A percentile compares a stretch with the other conserved stretches of the same genome.
Conservation (phyloP, 371 early-diverging fungal genomes). For the Massospora cicadina region DNA sequence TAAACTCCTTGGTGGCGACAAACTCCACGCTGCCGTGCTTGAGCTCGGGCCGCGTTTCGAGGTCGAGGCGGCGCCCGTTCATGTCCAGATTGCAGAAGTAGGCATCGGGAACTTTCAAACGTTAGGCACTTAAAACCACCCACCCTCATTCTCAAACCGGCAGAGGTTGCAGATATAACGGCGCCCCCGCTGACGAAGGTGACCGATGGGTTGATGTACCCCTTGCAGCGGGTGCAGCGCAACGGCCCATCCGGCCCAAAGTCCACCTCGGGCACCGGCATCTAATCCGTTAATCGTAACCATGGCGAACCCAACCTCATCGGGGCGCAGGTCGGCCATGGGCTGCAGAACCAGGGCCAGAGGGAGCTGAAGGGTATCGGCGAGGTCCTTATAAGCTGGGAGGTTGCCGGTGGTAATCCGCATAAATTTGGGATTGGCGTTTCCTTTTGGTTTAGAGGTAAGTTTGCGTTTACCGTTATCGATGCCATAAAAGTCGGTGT, state of each 20-base stretch:
- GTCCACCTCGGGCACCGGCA: conserved; percentile 67
- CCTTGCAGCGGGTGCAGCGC: conserved; percentile 82
- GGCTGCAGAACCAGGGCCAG: conserved; percentile 85
- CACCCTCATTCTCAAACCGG: conserved; percentile 60
- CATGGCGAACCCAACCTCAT: conserved; percentile 29
- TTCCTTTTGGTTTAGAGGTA: conserved; percentile 28
- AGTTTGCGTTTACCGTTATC: conserved; percentile 50
- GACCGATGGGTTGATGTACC: conserved; percentile 84
- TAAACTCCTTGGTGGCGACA: conserved; percentile 60
- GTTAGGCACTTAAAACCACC: background rate
- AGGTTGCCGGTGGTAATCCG: conserved; percentile 69
- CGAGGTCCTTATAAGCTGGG: conserved; percentile 60
- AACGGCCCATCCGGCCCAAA: conserved; percentile 82
- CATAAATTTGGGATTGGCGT: conserved; percentile 83
- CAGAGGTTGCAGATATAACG: conserved; percentile 88
- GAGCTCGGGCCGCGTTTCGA: conserved; percentile 76
- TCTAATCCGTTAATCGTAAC: conserved; percentile 17
- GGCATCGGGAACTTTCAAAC: conserved; percentile 41
- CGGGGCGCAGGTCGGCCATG: conserved; percentile 50
- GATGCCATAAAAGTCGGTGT: conserved; percentile 51
- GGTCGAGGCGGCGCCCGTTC: conserved; percentile 71
- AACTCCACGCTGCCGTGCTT: conserved; percentile 76
- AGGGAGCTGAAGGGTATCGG: conserved; percentile 56
- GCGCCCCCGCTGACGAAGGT: conserved; percentile 74
- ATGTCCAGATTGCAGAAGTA: conserved; percentile 89